A percentile compares a stretch with the other conserved stretches of the same genome.
phyloP scores from a whole-genome alignment of 331 rosid genomes.

The Quercus lobata region DNA sequence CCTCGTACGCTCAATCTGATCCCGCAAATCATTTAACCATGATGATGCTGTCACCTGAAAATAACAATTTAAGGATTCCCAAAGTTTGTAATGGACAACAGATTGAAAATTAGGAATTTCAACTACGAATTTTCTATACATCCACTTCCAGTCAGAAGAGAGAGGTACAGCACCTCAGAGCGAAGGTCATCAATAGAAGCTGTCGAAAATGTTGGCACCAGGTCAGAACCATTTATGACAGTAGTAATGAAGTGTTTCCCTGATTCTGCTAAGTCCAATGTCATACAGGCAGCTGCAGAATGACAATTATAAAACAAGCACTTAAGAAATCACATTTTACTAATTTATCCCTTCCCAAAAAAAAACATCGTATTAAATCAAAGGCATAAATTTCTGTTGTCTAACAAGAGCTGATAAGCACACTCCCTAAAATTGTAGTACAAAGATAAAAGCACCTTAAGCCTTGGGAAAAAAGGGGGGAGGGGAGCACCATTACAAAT shows the following conservation, averaged over 20 bases:
- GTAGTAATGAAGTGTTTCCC: constrained; percentile 91
- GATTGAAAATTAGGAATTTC: neutral
- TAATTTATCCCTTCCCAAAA: neutral
- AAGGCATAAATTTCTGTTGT: neutral
- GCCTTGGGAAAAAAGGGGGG: neutral
- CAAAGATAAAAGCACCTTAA: neutral
- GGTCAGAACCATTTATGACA: constrained; percentile 83
- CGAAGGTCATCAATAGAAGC: constrained; percentile 91
- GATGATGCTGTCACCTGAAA: constrained; percentile 87
- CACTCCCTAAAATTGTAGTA: neutral
- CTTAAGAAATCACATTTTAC: neutral
- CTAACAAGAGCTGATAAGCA: neutral
- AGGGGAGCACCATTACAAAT: neutral
- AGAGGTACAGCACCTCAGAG: constrained; percentile 59
- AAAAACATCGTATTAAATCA: neutral
- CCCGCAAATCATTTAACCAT: constrained; percentile 91
- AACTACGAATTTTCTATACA: neutral
- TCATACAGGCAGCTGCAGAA: constrained; percentile 95
- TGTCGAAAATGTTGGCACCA: constrained; percentile 93
- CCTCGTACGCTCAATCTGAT: constrained; percentile 83
- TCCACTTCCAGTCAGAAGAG: constrained; percentile 8
- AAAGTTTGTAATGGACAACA: neutral
- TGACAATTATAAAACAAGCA: constrained; percentile 20
- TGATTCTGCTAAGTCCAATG: constrained; percentile 96
- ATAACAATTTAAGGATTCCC: constrained; percentile 11